Evolutionary conservation across 2,329 filamentous ascomycete species (phyloP).

Genomic region (Lasiodiplodia citricola): DNA sequence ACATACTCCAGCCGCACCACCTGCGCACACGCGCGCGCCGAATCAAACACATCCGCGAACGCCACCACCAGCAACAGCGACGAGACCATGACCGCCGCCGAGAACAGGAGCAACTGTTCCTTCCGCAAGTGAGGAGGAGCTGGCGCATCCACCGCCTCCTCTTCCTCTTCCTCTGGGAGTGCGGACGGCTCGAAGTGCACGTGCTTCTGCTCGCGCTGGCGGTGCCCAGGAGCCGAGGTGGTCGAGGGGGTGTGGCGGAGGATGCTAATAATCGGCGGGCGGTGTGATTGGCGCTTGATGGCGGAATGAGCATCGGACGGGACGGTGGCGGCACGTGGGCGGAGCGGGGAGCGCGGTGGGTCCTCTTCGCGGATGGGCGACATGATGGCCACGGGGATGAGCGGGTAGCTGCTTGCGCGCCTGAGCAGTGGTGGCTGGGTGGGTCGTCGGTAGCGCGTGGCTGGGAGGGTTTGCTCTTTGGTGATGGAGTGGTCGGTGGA

Average conservation of each 20-base stretch:
- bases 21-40: not conserved
- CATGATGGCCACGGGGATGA: not conserved
- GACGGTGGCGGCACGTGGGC: not conserved
- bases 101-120: not conserved
- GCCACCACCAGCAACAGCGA: conserved; percentile 3
- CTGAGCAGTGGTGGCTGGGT: not conserved
- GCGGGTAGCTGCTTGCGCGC: not conserved
- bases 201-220: not conserved
- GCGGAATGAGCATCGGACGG: not conserved
- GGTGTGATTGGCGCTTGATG: not conserved
- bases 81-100: not conserved
- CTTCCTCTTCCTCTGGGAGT: not conserved
- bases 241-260: not conserved
- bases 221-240: not conserved
- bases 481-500: not conserved
- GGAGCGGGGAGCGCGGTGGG: not conserved
- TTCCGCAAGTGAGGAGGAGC: too few species aligned
- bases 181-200: not conserved
- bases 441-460: not conserved
- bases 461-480: not conserved
- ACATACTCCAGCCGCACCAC: not conserved
- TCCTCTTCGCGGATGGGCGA: not conserved
- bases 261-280: not conserved
- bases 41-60: not conserved
- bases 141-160: not conserved